phyloP scores from a whole-genome alignment of 2,329 filamentous ascomycete genomes.

The Ophiosphaerella narmari region DNA sequence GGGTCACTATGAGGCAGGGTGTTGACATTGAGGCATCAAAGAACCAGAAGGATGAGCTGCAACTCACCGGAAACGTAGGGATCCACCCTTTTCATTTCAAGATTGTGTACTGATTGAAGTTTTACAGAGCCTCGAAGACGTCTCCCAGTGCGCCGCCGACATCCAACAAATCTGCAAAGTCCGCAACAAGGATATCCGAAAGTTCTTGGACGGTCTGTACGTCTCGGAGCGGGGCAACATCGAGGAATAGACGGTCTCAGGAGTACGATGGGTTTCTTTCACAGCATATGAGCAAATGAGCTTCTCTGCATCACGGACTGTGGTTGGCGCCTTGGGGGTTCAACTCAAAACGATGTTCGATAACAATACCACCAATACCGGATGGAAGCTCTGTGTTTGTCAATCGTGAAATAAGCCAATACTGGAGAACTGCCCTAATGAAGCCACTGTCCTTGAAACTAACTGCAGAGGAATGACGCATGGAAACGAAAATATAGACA shows the following conservation, averaged over 20 bases:
- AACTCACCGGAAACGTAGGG: slow-evolving; percentile 78
- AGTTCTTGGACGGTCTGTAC: slow-evolving; percentile 99
- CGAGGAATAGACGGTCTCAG: slow-evolving; percentile 58
- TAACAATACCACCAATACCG: slow-evolving; percentile 41
- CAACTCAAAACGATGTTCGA: slow-evolving; percentile 47
- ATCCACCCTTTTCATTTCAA: not conserved
- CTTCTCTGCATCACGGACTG: slow-evolving; percentile 47
- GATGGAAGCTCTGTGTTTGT: slow-evolving; percentile 18
- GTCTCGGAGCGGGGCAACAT: slow-evolving; percentile 99
- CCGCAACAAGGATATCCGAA: slow-evolving; percentile 99
- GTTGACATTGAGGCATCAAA: slow-evolving; percentile 89
- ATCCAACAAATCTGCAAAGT: slow-evolving; percentile 99
- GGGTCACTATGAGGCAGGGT: slow-evolving; percentile 84
- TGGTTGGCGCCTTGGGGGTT: slow-evolving; percentile 45
- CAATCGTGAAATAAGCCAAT: not conserved
- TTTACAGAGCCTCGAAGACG: slow-evolving; percentile 77
- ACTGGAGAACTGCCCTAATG: not conserved
- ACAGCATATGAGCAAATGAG: slow-evolving; percentile 48
- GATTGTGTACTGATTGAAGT: slow-evolving; percentile 20
- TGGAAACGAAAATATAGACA: too few species aligned
- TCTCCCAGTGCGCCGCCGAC: slow-evolving; percentile 97
- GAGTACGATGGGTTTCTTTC: slow-evolving; percentile 45
- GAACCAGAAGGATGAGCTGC: slow-evolving; percentile 96
- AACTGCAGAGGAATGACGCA: too few species aligned
- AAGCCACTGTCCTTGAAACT: too few species aligned